Conservation (phyloP, 495 filamentous ascomycete genomes). For the Aspergillus funiculosus region DNA sequence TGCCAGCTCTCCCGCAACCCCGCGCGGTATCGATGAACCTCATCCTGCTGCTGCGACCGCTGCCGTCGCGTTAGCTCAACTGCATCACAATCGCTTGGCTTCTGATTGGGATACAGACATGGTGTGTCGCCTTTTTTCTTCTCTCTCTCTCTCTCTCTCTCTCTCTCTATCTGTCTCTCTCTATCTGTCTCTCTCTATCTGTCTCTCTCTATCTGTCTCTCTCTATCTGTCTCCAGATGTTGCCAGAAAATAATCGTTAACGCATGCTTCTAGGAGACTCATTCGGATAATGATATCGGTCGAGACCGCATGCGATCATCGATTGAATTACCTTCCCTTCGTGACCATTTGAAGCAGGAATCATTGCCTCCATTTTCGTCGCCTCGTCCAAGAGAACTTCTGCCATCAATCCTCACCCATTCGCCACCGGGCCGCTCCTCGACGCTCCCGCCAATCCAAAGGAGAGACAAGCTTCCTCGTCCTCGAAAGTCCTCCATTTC, state of each 20-base stretch:
- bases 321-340: conserved; percentile 69
- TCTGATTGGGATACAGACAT: conserved; percentile 79
- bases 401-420: conserved; percentile 72
- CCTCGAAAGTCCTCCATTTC: conserved; percentile 80
- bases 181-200: too few species aligned
- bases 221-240: too few species aligned
- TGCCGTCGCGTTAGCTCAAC: conserved; percentile 79
- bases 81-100: conserved; percentile 76
- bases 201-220: too few species aligned
- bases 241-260: background rate
- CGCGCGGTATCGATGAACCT: conserved; percentile 66
- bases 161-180: too few species aligned
- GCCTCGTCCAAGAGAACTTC: conserved; percentile 59
- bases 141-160: too few species aligned
- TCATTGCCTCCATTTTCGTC: conserved; percentile 58
- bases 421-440: conserved; percentile 84
- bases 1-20: conserved; percentile 64
- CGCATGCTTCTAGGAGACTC: conserved; percentile 50
- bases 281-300: conserved; percentile 64
- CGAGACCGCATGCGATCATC: conserved; percentile 52
- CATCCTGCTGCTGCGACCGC: conserved; percentile 67
- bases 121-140: too few species aligned
- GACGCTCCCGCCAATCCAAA: conserved; percentile 74
- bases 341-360: conserved; percentile 66
- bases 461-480: conserved; percentile 56